Evolutionary conservation across 164 flowering plant species (phyloP).

Genomic region (Macadamia integrifolia): DNA sequence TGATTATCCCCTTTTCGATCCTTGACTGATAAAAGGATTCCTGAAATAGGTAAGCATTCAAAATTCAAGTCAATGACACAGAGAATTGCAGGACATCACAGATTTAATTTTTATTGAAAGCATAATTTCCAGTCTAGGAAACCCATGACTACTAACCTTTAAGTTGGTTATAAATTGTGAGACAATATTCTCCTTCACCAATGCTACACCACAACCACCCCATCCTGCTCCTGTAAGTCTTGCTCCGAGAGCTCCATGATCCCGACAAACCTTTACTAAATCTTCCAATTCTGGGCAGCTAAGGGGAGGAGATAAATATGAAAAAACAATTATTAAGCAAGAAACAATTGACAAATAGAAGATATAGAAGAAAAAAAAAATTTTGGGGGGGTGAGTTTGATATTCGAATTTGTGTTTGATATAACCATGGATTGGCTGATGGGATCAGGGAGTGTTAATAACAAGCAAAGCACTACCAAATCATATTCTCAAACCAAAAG

Average conservation of each 20-base stretch:
- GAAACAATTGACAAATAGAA: background rate
- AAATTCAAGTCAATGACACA: background rate
- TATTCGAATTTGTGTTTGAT: too few species aligned
- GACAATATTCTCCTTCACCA: constrained; percentile 65
- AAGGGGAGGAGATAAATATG: background rate
- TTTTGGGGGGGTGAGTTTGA: too few species aligned
- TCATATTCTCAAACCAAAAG: too few species aligned
- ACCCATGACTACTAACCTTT: constrained; percentile 40
- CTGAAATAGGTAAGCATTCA: constrained; percentile 27
- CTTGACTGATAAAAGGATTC: constrained; percentile 65
- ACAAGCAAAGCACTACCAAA: background rate
- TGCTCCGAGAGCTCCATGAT: constrained; percentile 84
- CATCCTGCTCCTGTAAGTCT: constrained; percentile 99
- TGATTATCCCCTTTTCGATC: constrained; percentile 61
- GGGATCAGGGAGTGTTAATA: background rate
- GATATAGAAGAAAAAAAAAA: too few species aligned
- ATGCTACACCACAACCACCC: constrained; percentile 96
- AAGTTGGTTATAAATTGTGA: constrained; percentile 63
- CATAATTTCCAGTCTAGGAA: too few species aligned
- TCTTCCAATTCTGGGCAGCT: constrained; percentile 97
- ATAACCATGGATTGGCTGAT: too few species aligned
- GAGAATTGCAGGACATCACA: background rate
- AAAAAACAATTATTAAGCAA: background rate
- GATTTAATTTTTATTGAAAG: too few species aligned
- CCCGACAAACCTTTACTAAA: constrained; percentile 68